phyloP scores from a whole-genome alignment of 805 yeast species.

The Candida yuanshanica region DNA sequence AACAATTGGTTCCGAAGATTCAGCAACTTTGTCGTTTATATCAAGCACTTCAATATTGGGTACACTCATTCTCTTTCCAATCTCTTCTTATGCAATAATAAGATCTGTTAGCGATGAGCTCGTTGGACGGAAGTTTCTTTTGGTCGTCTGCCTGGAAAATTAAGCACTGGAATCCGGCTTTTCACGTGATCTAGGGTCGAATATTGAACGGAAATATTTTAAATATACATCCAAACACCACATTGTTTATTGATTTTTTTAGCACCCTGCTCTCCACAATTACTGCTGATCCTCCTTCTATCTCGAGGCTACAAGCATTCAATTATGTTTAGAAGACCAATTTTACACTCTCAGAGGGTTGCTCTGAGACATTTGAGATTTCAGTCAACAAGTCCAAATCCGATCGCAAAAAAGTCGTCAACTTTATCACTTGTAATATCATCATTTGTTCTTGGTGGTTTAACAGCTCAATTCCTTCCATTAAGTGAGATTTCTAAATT shows the following conservation, averaged over 20 bases:
- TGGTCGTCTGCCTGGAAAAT: too few relatives aligned
- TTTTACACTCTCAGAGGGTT: neutral
- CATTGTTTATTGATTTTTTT: too few relatives aligned
- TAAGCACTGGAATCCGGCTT: neutral
- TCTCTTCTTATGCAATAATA: neutral
- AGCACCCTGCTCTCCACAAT: too few relatives aligned
- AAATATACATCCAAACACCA: too few relatives aligned
- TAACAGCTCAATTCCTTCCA: constrained; percentile 29
- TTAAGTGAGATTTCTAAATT: constrained; percentile 28
- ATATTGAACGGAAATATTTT: too few relatives aligned
- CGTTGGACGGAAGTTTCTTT: too few relatives aligned
- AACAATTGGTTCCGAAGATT: constrained; percentile 14
- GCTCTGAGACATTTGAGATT: neutral
- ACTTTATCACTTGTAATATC: constrained; percentile 12
- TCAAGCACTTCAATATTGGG: constrained; percentile 25
- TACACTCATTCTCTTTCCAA: neutral
- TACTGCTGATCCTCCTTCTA: neutral
- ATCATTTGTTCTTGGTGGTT: constrained; percentile 30
- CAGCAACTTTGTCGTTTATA: constrained; percentile 23
- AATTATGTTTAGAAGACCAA: neutral
- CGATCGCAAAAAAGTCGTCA: constrained; percentile 4
- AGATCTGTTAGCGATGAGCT: neutral
- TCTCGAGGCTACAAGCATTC: neutral
- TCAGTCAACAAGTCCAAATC: neutral
- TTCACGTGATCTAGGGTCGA: neutral